A percentile compares a stretch with the other conserved stretches of the same genome.
These are phyloP conservation scores for Bipolaris gigantea DNA, from an alignment of 2,329 filamentous ascomycete species.

Conservation along the genomic window DNA sequence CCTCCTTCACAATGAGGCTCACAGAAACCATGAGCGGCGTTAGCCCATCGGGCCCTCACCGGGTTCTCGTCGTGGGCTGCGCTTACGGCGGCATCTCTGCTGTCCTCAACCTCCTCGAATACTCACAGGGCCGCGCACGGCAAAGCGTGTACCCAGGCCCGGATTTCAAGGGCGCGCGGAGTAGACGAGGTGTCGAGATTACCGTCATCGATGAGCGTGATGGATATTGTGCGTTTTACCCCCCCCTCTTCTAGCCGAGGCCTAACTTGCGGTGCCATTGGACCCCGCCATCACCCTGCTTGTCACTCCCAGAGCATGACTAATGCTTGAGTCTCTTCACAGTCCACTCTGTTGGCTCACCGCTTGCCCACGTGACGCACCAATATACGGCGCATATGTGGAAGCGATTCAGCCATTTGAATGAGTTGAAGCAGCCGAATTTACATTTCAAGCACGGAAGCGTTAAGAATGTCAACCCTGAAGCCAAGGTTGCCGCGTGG, in stretches of 20 bases:
- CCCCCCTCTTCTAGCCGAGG: constrained; percentile 24
- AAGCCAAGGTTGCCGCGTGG: constrained; percentile 59
- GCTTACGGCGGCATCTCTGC: constrained; percentile 72
- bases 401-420: constrained; percentile 68
- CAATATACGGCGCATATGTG: constrained; percentile 69
- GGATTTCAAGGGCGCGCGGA: constrained; percentile 39
- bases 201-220: constrained; percentile 79
- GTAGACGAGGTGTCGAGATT: constrained; percentile 64
- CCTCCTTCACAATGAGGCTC: constrained; percentile 33
- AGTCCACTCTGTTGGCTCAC: constrained; percentile 78
- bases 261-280: constrained; percentile 2
- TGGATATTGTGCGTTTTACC: constrained; percentile 68
- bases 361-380: constrained; percentile 67
- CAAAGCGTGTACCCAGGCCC: constrained; percentile 47
- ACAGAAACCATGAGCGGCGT: constrained; percentile 31
- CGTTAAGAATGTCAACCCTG: constrained; percentile 62
- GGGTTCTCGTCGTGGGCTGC: constrained; percentile 67
- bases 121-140: constrained; percentile 60
- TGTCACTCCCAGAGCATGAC: constrained; percentile 15
- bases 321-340: constrained; percentile 18
- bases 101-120: constrained; percentile 67
- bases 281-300: constrained; percentile 1
- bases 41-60: constrained; percentile 37
- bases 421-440: constrained; percentile 64
- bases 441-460: constrained; percentile 68